Conservation (phyloP, 768 basidiomycete species). For the Phylloporus arenicola region DNA sequence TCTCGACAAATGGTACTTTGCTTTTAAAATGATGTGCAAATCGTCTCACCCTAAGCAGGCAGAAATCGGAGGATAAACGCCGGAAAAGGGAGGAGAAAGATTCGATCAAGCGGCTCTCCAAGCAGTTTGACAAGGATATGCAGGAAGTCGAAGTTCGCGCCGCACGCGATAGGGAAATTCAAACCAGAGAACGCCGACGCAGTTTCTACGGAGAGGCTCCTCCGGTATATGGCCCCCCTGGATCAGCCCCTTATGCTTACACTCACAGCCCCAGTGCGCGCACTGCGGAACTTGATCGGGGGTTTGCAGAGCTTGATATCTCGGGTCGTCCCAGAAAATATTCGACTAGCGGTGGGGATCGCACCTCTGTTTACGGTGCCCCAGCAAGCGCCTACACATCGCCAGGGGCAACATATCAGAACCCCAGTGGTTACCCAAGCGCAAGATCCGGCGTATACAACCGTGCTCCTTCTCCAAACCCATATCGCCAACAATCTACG, state of each 20-base stretch:
- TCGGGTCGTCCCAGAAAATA: constrained; percentile 42
- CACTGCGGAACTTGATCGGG: constrained; percentile 35
- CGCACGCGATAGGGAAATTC: constrained; percentile 54
- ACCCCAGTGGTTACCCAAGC: constrained; percentile 22
- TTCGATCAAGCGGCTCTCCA: constrained; percentile 35
- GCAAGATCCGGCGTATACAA: constrained; percentile 23
- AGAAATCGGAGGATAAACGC: constrained; percentile 43
- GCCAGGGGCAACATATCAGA: constrained; percentile 25
- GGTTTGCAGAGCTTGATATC: constrained; percentile 31
- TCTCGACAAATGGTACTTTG: constrained; percentile 43
- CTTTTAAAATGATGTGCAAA: background rate
- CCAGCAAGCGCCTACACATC: constrained; percentile 19
- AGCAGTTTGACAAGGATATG: constrained; percentile 38
- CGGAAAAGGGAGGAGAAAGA: constrained; percentile 50
- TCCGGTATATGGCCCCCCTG: constrained; percentile 26
- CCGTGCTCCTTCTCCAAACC: constrained; percentile 33
- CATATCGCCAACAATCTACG: constrained; percentile 29
- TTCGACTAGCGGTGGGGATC: constrained; percentile 38
- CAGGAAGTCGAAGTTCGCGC: constrained; percentile 51
- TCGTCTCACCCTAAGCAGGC: constrained; percentile 34
- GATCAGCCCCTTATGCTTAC: constrained; percentile 20
- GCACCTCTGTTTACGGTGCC: constrained; percentile 18
- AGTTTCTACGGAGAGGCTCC: constrained; percentile 43
- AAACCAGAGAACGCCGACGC: constrained; percentile 46
- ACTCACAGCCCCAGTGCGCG: constrained; percentile 20